Conservation (phyloP, 2,329 filamentous ascomycete genomes). For the Cladophialophora yegresii region DNA sequence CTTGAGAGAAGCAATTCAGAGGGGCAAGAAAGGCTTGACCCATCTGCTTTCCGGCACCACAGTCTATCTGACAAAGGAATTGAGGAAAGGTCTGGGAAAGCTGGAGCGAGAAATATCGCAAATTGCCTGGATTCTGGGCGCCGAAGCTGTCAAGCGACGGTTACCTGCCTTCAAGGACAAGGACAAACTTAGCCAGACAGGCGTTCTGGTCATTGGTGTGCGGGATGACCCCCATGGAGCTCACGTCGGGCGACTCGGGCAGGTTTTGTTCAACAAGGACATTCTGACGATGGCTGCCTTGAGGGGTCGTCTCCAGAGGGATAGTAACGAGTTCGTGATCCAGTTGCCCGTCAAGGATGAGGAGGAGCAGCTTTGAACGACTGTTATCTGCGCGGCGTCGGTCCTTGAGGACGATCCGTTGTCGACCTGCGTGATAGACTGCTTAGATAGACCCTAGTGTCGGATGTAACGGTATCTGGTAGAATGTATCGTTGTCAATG, state of each 20-base stretch:
- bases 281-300: constrained; percentile 49
- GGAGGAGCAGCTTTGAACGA: not conserved
- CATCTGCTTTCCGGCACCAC: constrained; percentile 32
- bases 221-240: constrained; percentile 44
- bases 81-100: constrained; percentile 41
- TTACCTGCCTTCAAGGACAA: constrained; percentile 30
- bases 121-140: constrained; percentile 27
- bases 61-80: constrained; percentile 46
- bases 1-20: constrained; percentile 38
- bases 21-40: constrained; percentile 37
- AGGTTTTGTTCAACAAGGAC: constrained; percentile 47
- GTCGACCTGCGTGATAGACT: too few species aligned
- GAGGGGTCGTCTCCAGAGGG: constrained; percentile 45
- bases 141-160: constrained; percentile 22
- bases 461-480: too few species aligned
- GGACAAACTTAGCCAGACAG: constrained; percentile 19
- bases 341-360: constrained; percentile 22
- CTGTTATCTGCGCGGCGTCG: too few species aligned
- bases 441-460: too few species aligned
- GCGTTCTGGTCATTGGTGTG: constrained; percentile 45
- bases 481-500: too few species aligned
- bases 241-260: constrained; percentile 40
- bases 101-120: constrained; percentile 22
- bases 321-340: constrained; percentile 29
- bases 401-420: too few species aligned